These are phyloP conservation scores for Glycine latifolia DNA, from an alignment of 306 rosid species.

Conservation along the genomic window DNA sequence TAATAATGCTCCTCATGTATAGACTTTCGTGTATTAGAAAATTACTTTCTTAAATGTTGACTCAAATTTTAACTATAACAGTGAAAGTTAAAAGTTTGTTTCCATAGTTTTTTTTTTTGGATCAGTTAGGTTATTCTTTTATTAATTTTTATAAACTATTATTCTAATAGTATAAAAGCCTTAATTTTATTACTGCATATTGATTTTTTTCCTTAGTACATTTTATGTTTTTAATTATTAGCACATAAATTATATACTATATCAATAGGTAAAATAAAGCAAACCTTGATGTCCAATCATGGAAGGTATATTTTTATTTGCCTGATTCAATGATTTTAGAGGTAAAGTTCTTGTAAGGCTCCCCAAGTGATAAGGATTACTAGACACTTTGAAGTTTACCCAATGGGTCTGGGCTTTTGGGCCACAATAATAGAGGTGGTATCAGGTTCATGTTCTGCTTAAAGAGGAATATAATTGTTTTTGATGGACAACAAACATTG, in stretches of 20 bases:
- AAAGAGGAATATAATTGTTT: constrained; percentile 43
- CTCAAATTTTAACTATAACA: not conserved
- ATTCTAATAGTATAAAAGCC: not conserved
- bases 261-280: not conserved
- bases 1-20: too few relatives aligned
- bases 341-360: constrained; percentile 12
- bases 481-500: constrained; percentile 30
- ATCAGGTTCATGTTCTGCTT: constrained; percentile 48
- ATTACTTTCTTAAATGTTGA: not conserved
- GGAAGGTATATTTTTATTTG: too few relatives aligned
- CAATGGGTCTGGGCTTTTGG: constrained; percentile 43
- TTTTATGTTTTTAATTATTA: not conserved
- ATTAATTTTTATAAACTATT: too few relatives aligned
- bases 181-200: not conserved
- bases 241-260: not conserved
- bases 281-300: too few relatives aligned
- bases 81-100: too few relatives aligned
- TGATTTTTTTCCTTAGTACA: not conserved
- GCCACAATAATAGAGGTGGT: constrained; percentile 44
- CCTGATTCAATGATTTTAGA: too few relatives aligned
- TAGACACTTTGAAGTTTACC: not conserved
- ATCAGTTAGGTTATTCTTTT: too few relatives aligned
- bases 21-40: not conserved
- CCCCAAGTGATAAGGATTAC: not conserved
- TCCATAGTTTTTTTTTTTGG: too few relatives aligned